phyloP scores from a whole-genome alignment of 139 green algal genomes.

The Picochlorum sp. region DNA sequence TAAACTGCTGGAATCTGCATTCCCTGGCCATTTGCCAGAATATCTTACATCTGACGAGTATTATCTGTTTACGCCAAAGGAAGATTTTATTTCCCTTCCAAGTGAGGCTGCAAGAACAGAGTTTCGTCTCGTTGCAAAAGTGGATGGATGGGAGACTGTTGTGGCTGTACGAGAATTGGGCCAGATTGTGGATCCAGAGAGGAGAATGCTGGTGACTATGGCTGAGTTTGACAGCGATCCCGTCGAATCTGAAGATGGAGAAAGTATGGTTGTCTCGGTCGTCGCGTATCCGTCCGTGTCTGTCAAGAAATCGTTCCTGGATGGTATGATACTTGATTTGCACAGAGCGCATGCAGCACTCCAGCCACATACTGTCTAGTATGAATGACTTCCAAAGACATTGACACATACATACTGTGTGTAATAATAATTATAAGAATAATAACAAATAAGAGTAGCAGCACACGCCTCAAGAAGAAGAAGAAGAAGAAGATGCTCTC shows the following conservation, averaged over 20 bases:
- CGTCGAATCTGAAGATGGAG: conserved; percentile 20
- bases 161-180: conserved; percentile 34
- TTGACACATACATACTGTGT: no score
- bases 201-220: conserved; percentile 42
- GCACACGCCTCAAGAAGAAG: no score
- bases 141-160: conserved; percentile 39
- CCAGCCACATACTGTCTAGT: not conserved
- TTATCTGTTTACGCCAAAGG: conserved; percentile 38
- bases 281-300: conserved; percentile 44
- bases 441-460: no score
- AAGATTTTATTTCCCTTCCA: conserved; percentile 45
- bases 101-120: conserved; percentile 32
- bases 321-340: conserved; percentile 7
- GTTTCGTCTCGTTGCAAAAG: conserved; percentile 37
- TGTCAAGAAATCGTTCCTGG: conserved; percentile 26
- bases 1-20: conserved; percentile 28
- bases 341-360: not conserved
- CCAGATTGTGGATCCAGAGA: conserved; percentile 16
- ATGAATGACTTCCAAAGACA: not conserved
- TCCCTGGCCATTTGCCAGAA: conserved; percentile 26
- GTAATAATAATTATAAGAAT: no score
- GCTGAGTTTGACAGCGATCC: conserved; percentile 47
- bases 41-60: conserved; percentile 36
- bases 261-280: conserved; percentile 24
- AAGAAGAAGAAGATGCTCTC: conserved; percentile 5